Evolutionary conservation across 495 filamentous ascomycete genomes (phyloP).

Genomic region (Aspergillus sclerotiicarbonarius): DNA sequence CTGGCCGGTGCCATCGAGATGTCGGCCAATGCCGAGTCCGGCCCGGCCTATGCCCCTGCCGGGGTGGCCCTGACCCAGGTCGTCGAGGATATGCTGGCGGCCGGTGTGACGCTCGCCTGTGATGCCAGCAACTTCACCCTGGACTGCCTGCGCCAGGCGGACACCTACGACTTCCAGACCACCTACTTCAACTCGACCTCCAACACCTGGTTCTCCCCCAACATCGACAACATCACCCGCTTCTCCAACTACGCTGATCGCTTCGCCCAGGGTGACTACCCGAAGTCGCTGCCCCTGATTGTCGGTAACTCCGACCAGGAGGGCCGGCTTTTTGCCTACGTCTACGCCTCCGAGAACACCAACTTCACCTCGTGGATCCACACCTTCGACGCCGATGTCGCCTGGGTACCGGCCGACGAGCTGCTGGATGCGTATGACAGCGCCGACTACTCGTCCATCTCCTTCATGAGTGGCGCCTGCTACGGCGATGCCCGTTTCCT

Average conservation of each 20-base stretch:
- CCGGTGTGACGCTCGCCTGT: conserved; percentile 22
- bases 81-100: conserved; percentile 21
- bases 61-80: conserved; percentile 24
- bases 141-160: conserved; percentile 24
- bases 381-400: conserved; percentile 27
- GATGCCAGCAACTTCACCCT: conserved; percentile 19
- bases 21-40: conserved; percentile 28
- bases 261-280: conserved; percentile 20
- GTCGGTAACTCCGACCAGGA: conserved; percentile 31
- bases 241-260: conserved; percentile 25
- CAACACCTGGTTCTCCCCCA: conserved; percentile 29
- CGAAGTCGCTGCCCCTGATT: conserved; percentile 23
- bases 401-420: conserved; percentile 20
- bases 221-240: conserved; percentile 25
- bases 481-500: conserved; percentile 30
- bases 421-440: conserved; percentile 21
- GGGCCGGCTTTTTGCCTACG: conserved; percentile 22
- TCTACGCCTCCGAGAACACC: conserved; percentile 25
- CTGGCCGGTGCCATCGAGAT: conserved; percentile 28
- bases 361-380: conserved; percentile 24
- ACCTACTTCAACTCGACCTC: conserved; percentile 27
- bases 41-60: conserved; percentile 18
- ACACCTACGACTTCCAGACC: conserved; percentile 26
- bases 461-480: conserved; percentile 26
- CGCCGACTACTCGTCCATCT: conserved; percentile 22